Base-by-base conservation (phyloP, 768 basidiomycete species). In the Termitomyces sp. region DNA sequence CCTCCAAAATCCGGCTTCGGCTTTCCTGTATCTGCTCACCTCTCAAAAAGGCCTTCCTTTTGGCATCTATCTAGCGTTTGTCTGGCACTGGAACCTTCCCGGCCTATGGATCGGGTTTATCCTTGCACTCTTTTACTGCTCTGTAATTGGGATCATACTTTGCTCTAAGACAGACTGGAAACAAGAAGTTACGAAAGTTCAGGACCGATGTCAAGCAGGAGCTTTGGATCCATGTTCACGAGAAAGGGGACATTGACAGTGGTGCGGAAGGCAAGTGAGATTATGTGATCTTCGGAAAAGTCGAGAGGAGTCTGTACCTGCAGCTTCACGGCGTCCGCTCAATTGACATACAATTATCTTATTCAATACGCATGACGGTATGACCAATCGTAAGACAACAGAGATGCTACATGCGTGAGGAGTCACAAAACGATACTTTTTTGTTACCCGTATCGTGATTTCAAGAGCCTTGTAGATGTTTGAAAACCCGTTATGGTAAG, bases 1-100 rank as follows among this genome's bases (percentile, higher is more conserved):
- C n/a, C 20, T 38, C 16, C 83, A 12, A 12, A 51, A n/a, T 8
- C 26, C 0, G 20, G 16, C 44, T 23, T 14, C 3, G 6, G 18
- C 14, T 33, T 8, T 8, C 4, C 50, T 3, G 9, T 30, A 10
- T 36, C 18, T 23, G 30, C 20, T 35, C 5, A 57, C n/a, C 20
- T 41, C 28, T 28, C 18, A 5, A 26, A 26, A 14, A 58, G 57
- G 57, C 30, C 41, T 52, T 44, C 50, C 57, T 4, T 58, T 36
- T 5, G 23, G 57, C n/a, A 44, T 58, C 2, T 58, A 48, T 41
- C 57, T 58, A 23, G 50, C 57, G 7, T 52, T 58, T 14, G 3
- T 1, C 18, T 43, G 49, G 43, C 40, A 58, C 9, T 58, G 30
- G 50, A 5, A 13, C n/a, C 57, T 58, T 23, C 43, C 33, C 1